A percentile compares a stretch with the other conserved stretches of the same genome.
These are phyloP conservation scores for Acaromyces ingoldii DNA, from an alignment of 1,284 basidiomycete genomes.

Conservation along the genomic window DNA sequence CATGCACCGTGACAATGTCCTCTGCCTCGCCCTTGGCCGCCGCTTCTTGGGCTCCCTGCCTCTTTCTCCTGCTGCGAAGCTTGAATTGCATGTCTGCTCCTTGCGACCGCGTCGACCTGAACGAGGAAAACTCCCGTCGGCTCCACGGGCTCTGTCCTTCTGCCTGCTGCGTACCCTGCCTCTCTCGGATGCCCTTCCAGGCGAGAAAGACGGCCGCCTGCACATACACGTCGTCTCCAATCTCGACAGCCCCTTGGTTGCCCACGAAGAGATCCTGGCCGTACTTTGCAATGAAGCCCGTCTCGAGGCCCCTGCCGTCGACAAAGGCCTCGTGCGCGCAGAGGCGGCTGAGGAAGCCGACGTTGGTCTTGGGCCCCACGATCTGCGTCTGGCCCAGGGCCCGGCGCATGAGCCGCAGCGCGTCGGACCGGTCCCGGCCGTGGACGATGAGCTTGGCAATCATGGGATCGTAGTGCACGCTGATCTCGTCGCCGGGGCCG, in stretches of 20 bases:
- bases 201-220: not conserved
- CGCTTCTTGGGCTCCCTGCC: not conserved
- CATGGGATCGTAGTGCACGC: slow-evolving; percentile 74
- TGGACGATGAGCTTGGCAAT: slow-evolving; percentile 89
- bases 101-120: not conserved
- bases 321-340: slow-evolving; percentile 74
- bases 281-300: slow-evolving; percentile 72
- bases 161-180: not conserved
- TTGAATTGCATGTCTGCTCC: too few species aligned
- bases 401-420: slow-evolving; percentile 69
- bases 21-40: not conserved
- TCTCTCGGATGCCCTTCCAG: not conserved
- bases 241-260: too few species aligned
- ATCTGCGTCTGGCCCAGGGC: slow-evolving; percentile 83
- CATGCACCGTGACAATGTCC: not conserved
- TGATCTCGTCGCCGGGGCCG: slow-evolving; percentile 70
- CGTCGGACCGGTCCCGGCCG: slow-evolving; percentile 78
- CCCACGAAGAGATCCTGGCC: not conserved
- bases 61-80: not conserved
- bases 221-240: too few species aligned
- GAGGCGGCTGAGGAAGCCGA: slow-evolving; percentile 76
- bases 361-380: slow-evolving; percentile 82
- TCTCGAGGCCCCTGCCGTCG: slow-evolving; percentile 72
- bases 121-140: not conserved
- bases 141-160: not conserved